Evolutionary conservation across 306 rosid genomes (phyloP).

Genomic region (Delonix regia): DNA sequence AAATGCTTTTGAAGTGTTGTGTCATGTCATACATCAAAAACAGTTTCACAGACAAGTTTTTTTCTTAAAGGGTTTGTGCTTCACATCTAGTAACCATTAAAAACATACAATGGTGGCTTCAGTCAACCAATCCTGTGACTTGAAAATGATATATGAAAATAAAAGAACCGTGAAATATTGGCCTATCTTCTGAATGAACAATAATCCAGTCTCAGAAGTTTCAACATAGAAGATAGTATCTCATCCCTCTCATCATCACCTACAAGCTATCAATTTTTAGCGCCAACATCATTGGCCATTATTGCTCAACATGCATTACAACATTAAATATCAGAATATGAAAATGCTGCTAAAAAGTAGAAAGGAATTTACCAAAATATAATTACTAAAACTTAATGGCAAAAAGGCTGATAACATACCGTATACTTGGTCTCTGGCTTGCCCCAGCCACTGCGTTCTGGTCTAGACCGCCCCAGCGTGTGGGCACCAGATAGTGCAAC

Average conservation of each 20-base stretch:
- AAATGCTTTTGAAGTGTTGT: not conserved
- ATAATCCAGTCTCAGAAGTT: not conserved
- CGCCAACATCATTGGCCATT: not conserved
- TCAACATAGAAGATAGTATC: not conserved
- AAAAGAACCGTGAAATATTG: not conserved
- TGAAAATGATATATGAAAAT: not conserved
- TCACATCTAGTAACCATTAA: not conserved
- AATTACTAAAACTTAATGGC: not conserved
- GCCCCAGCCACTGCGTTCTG: constrained; percentile 99
- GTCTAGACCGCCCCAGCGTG: constrained; percentile 95
- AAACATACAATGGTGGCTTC: not conserved
- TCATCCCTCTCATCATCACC: not conserved
- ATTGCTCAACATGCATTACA: not conserved
- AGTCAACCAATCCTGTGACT: not conserved
- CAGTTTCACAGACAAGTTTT: not conserved
- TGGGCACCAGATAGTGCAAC: constrained; percentile 97
- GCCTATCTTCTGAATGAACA: not conserved
- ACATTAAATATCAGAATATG: constrained; percentile 1
- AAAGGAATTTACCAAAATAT: not conserved
- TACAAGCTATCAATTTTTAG: not conserved
- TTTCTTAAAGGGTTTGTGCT: not conserved
- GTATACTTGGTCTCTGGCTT: constrained; percentile 94
- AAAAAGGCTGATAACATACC: constrained; percentile 49
- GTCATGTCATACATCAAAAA: not conserved
- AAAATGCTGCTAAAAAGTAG: constrained; percentile 11